Evolutionary conservation across 768 basidiomycete species (phyloP).

Genomic region (Boletellus emodensis): DNA sequence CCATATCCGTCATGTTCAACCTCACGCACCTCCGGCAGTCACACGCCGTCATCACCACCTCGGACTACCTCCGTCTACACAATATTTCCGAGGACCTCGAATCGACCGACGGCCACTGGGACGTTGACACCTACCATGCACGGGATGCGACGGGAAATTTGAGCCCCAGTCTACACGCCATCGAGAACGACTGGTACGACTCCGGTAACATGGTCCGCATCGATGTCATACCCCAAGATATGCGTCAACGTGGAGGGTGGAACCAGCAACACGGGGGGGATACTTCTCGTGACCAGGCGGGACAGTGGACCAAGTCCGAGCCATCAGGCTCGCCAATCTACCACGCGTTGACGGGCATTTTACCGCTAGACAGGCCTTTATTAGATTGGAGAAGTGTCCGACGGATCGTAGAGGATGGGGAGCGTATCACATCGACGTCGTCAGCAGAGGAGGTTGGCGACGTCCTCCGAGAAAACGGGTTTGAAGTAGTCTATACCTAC

Average conservation of each 20-base stretch:
- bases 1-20: constrained; percentile 41
- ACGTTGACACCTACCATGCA: constrained; percentile 32
- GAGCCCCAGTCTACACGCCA: constrained; percentile 27
- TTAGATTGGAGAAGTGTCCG: constrained; percentile 26
- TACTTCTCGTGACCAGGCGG: constrained; percentile 12
- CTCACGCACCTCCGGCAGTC: constrained; percentile 35
- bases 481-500: constrained; percentile 40
- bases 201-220: constrained; percentile 33
- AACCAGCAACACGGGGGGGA: constrained; percentile 8
- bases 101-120: constrained; percentile 37
- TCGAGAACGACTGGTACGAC: constrained; percentile 40
- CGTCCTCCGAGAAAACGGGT: constrained; percentile 36
- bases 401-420: constrained; percentile 18
- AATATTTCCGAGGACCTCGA: constrained; percentile 32
- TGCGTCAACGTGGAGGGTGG: constrained; percentile 34
- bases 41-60: constrained; percentile 37
- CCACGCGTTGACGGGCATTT: constrained; percentile 13
- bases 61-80: constrained; percentile 43
- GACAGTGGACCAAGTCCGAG: constrained; percentile 16
- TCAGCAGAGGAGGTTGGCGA: constrained; percentile 29
- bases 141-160: constrained; percentile 10
- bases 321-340: constrained; percentile 13
- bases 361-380: constrained; percentile 11
- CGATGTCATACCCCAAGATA: constrained; percentile 31
- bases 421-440: constrained; percentile 17